These are phyloP conservation scores for Agrocybe pediades DNA, from an alignment of 768 basidiomycete species.

Conservation along the genomic window DNA sequence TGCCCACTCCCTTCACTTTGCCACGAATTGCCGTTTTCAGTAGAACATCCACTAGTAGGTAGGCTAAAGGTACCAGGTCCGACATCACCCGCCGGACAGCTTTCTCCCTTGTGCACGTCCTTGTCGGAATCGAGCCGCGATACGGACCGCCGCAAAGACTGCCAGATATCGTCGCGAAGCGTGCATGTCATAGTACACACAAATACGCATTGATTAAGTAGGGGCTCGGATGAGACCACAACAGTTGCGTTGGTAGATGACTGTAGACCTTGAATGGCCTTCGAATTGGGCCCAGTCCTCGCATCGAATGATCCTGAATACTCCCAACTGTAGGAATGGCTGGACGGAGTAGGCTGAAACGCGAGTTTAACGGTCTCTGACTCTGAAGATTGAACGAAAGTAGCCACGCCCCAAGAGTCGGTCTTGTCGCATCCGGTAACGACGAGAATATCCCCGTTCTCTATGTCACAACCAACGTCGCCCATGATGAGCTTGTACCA, in stretches of 20 bases:
- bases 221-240: background rate
- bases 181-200: slow-evolving; percentile 4
- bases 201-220: background rate
- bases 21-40: too few relatives aligned
- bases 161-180: slow-evolving; percentile 3
- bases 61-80: too few relatives aligned
- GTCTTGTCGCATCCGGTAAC: slow-evolving; percentile 19
- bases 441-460: slow-evolving; percentile 21
- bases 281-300: background rate
- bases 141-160: background rate
- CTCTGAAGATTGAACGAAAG: slow-evolving; percentile 3
- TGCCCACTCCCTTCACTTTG: too few relatives aligned
- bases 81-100: too few relatives aligned
- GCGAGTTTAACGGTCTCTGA: background rate
- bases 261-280: background rate
- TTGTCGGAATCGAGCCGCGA: background rate
- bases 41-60: too few relatives aligned
- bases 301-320: slow-evolving; percentile 4
- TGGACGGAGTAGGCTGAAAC: background rate
- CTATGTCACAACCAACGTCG: slow-evolving; percentile 8
- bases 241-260: background rate
- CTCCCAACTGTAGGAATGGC: slow-evolving; percentile 4
- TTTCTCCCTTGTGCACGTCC: too few relatives aligned
- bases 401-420: slow-evolving; percentile 19
- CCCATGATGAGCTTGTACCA: slow-evolving; percentile 18